Conservation (phyloP, 768 basidiomycete genomes). For the Myochromella boudieri region DNA sequence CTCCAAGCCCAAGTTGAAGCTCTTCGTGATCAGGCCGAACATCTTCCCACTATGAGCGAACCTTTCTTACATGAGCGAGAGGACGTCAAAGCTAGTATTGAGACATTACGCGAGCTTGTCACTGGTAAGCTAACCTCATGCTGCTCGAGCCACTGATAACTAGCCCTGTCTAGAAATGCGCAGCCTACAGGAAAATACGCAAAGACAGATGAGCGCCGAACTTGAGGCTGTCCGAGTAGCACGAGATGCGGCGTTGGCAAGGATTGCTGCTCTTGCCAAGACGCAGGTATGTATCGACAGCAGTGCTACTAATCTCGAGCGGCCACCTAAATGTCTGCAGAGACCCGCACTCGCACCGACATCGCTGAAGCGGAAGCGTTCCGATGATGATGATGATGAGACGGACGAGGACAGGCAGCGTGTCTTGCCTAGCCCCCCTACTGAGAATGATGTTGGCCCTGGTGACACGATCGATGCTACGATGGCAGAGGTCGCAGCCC, state of each 20-base stretch:
- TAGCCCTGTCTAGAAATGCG: slow-evolving; percentile 41
- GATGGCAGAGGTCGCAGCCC: slow-evolving; percentile 6
- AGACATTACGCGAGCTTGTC: slow-evolving; percentile 37
- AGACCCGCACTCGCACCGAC: slow-evolving; percentile 26
- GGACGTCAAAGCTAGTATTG: slow-evolving; percentile 30
- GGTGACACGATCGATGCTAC: slow-evolving; percentile 18
- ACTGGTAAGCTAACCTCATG: too few species aligned
- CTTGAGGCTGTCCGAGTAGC: slow-evolving; percentile 42
- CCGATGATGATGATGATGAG: slow-evolving; percentile 26
- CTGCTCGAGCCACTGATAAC: too few species aligned
- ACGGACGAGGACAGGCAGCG: slow-evolving; percentile 37
- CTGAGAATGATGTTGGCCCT: slow-evolving; percentile 13
- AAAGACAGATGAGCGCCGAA: slow-evolving; percentile 45
- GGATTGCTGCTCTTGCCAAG: slow-evolving; percentile 29
- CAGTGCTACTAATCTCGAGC: slow-evolving; percentile 8
- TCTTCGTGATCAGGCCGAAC: slow-evolving; percentile 30
- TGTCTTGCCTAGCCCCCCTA: slow-evolving; percentile 23
- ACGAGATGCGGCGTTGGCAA: slow-evolving; percentile 36
- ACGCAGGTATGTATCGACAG: slow-evolving; percentile 28
- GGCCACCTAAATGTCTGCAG: slow-evolving; percentile 24
- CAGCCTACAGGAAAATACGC: slow-evolving; percentile 38
- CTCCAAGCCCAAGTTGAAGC: slow-evolving; percentile 37
- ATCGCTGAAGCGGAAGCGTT: slow-evolving; percentile 66
- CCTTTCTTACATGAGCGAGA: slow-evolving; percentile 19
- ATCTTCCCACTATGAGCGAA: slow-evolving; percentile 1